Evolutionary conservation across 2,329 filamentous ascomycete genomes (phyloP), one percentile per base, ranked within the genome.

Genomic region (Lachnellula occidentalis): DNA sequence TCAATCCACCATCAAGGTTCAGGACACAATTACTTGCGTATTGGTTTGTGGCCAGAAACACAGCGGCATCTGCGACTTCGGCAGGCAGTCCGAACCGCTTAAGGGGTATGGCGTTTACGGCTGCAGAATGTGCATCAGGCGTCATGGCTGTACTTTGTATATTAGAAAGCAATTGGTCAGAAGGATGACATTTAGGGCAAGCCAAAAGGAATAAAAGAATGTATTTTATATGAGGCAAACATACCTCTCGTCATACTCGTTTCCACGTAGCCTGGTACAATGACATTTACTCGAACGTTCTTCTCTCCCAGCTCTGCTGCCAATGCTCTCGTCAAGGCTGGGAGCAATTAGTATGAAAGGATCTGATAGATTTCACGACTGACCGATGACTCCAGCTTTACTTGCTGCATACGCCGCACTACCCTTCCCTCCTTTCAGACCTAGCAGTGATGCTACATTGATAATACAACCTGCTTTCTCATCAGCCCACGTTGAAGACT

Each of bases 1-100:
- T 91, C 61, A 95, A 70, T 1, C 91, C 91, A 15, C 91, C 91
- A 70, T 95, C 91, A 27, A 96, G 76, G 69, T 92, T 94, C 50
- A 96, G 76, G 49, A 92, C 78, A 69, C 89, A 94, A 61, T 95
- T 95, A 69, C 92, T 92, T 53, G 90, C 88, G 71, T 92, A 96
- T 58, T 81, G 74, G 70, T 94, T 95, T 46, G 78, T 78, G 31
- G 82, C 86, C 15, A 95, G 77, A 69, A 95, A 95, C 27, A 86
- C 67, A 46, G 87, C 88, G 52, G 90, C 90, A 66, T 92, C 84
- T n/a, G 90, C 90, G 34, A 95, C 81, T 69, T 95, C 90, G 24
- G 81, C 76, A 7, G 80, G 75, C 34, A 74, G 72, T 15, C 88
- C 90, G 59, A 92, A 82, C 31, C 90, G 83, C 31, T 74, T 73